Conservation (phyloP, 257 asterid species). For the Perilla frutescens region DNA sequence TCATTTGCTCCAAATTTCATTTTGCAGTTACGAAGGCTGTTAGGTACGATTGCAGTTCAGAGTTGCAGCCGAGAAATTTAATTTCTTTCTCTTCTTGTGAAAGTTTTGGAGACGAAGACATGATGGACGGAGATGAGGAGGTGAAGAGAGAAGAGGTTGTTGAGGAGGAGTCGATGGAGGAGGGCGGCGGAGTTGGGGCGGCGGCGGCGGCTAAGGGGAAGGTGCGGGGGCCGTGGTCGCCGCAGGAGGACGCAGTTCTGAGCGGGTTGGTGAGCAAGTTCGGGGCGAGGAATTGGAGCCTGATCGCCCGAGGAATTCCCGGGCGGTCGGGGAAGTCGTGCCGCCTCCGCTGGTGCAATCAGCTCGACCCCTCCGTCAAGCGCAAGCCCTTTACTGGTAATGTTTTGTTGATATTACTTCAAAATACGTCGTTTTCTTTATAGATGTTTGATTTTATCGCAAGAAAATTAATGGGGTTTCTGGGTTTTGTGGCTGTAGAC, state of each 20-base stretch:
- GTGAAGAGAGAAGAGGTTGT: slow-evolving; percentile 30
- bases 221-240: slow-evolving; percentile 79
- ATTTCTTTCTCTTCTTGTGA: neutral
- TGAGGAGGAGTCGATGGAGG: slow-evolving; percentile 37
- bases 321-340: slow-evolving; percentile 93
- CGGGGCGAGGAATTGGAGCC: slow-evolving; percentile 82
- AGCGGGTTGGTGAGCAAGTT: slow-evolving; percentile 60
- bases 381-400: slow-evolving; percentile 86
- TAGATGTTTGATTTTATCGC: neutral
- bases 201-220: slow-evolving; percentile 44
- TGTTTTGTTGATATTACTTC: neutral
- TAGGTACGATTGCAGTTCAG: slow-evolving; percentile 46
- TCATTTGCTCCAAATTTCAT: slow-evolving; percentile 25
- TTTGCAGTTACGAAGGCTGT: slow-evolving; percentile 52
- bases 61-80: slow-evolving; percentile 20
- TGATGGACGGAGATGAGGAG: slow-evolving; percentile 40
- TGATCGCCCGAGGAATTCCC: slow-evolving; percentile 84
- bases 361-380: slow-evolving; percentile 81
- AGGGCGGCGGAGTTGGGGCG: slow-evolving; percentile 25
- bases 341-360: slow-evolving; percentile 96
- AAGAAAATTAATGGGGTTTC: neutral
- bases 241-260: slow-evolving; percentile 63
- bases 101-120: neutral
- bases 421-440: neutral
- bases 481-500: slow-evolving; percentile 31